A percentile compares a stretch with the other conserved stretches of the same genome.
Conservation (phyloP, 2,329 filamentous ascomycete species). For the Pyrenophora teres region DNA sequence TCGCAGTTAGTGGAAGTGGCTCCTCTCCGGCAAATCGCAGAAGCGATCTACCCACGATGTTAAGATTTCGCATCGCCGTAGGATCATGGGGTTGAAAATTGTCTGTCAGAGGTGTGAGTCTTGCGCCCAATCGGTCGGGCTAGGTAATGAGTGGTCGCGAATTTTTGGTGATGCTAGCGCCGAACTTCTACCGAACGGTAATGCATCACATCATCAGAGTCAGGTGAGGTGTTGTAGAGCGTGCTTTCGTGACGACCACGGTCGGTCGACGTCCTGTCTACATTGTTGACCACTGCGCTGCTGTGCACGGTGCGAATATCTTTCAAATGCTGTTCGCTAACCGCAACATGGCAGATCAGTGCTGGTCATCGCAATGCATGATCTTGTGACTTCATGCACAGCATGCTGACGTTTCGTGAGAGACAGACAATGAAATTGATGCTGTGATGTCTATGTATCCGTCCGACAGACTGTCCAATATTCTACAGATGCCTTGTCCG, state of each 20-base stretch:
- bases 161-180: constrained; percentile 24
- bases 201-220: constrained; percentile 12
- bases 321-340: too few relatives aligned
- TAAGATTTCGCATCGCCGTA: constrained; percentile 79
- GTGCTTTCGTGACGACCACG: too few relatives aligned
- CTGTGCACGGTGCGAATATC: too few relatives aligned
- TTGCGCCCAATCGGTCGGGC: constrained; percentile 6
- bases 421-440: constrained; percentile 45
- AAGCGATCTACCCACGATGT: constrained; percentile 70
- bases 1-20: constrained; percentile 69
- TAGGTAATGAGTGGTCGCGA: constrained; percentile 15
- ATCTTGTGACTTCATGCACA: too few relatives aligned
- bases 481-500: constrained; percentile 37
- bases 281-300: too few relatives aligned
- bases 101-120: constrained; percentile 7
- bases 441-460: constrained; percentile 41
- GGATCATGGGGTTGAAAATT: constrained; percentile 10
- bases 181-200: constrained; percentile 33
- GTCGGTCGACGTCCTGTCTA: background rate
- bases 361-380: too few relatives aligned
- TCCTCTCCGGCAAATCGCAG: constrained; percentile 62
- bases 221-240: constrained; percentile 1
- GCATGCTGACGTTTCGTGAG: background rate
- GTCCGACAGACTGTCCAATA: constrained; percentile 35
- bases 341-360: too few relatives aligned